Base-by-base conservation (phyloP, 2,329 filamentous ascomycete genomes). In the Neofusicoccum parvum region DNA sequence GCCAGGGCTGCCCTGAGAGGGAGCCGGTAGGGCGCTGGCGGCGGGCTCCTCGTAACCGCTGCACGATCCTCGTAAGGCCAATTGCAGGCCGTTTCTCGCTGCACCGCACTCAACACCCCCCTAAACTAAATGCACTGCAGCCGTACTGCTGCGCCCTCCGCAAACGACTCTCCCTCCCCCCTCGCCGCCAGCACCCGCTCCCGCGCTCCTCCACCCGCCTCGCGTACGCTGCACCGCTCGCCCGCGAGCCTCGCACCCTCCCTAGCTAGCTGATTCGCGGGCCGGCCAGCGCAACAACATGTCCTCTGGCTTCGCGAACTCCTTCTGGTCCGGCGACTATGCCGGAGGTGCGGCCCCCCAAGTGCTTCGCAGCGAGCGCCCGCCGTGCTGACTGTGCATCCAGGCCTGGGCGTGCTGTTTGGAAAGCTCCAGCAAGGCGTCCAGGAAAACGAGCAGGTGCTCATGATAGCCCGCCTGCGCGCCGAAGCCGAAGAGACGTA, bases 301-400 rank as follows among this genome's bases (percentile, higher is more conserved):
- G 65, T 66, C 63, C 70, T 20, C 75, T 37, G 76, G 92, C 73
- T 98, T 99, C 81, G 89, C 93, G 72, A 92, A 94, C 81, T 97
- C 94, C 59, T 98, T 99, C 82, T 99, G 95, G 95, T 97, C 95
- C 68, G 88, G 88, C 77, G 95, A 99, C 86, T 98, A 98, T 85
- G 94, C 94, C 77, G 93, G 92, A 84, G 94, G 91, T 91, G 82
- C 78, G 86, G 75, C 67, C 58, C 46, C 20, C 53, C 46, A 12
- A 36, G 49, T 43, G 20, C 63, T 23, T 45, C 68, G 34, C 62
- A 60, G 34, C 41, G 15, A 17, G 36, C 23, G 53, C 37, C 54
- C 45, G 67, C 45, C 48, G 9, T 70, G 62, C 74, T 74, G 68
- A 77, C 72, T 60, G 59, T 36, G n/a, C n/a, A 37, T 23, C 23